phyloP scores from a whole-genome alignment of 495 filamentous ascomycete genomes.

The Talaromyces ruber region DNA sequence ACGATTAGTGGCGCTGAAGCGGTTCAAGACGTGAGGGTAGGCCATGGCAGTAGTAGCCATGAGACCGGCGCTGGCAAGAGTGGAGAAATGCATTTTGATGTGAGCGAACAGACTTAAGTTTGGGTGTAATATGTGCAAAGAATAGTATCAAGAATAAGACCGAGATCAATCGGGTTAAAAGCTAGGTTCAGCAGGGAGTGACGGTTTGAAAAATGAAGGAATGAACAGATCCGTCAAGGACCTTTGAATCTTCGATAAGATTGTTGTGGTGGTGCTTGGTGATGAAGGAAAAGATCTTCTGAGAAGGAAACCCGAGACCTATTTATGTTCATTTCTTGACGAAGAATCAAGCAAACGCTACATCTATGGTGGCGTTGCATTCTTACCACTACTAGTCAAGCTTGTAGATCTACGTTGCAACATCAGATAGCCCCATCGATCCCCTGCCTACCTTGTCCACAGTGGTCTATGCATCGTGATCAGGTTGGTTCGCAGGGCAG shows the following conservation, averaged over 20 bases:
- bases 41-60: slow-evolving; percentile 37
- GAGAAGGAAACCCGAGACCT: background rate
- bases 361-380: background rate
- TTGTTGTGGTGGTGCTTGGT: background rate
- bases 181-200: background rate
- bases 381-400: background rate
- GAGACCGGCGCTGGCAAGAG: slow-evolving; percentile 49
- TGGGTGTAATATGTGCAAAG: background rate
- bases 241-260: background rate
- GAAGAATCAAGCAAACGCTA: background rate
- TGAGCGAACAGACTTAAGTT: background rate
- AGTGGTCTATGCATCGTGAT: background rate
- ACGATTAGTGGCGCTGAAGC: background rate
- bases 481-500: background rate
- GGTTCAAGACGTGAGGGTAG: slow-evolving; percentile 24
- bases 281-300: background rate
- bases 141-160: background rate
- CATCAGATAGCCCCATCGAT: background rate
- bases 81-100: slow-evolving; percentile 38
- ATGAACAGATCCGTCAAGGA: slow-evolving; percentile 6
- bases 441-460: background rate
- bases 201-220: background rate
- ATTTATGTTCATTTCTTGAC: background rate
- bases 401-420: background rate
- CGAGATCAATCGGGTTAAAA: background rate